These are phyloP conservation scores for Pleurozium schreberi DNA, from an alignment of 225 moss, liverwort and hornwort genomes.

Conservation along the genomic window DNA sequence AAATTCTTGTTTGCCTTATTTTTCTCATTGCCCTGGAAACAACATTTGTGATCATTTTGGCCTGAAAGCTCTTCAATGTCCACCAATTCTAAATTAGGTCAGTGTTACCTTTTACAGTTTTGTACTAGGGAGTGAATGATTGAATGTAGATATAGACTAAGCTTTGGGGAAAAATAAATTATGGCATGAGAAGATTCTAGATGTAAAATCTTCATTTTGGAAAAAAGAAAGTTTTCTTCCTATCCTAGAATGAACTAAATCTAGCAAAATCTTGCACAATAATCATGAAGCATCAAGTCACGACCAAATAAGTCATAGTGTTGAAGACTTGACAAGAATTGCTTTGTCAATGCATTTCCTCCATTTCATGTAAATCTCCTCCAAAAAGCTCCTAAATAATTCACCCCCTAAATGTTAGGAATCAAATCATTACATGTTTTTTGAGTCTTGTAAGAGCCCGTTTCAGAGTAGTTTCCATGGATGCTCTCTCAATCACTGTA, in stretches of 20 bases:
- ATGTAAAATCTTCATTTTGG: too few species aligned
- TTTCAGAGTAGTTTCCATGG: too few species aligned
- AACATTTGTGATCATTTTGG: too few species aligned
- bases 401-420: too few species aligned
- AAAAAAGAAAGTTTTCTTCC: too few species aligned
- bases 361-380: neutral
- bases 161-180: accelerated
- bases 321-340: neutral
- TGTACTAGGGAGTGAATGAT: accelerated
- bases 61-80: neutral
- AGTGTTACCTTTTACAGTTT: accelerated
- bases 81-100: accelerated
- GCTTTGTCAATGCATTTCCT: neutral
- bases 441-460: too few species aligned
- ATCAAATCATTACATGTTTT: too few species aligned
- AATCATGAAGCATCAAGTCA: neutral
- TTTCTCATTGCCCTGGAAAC: too few species aligned
- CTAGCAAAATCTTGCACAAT: neutral
- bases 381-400: neutral
- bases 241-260: neutral
- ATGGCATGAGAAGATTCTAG: neutral
- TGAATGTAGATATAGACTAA: too few species aligned
- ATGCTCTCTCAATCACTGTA: too few species aligned
- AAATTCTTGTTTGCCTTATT: too few species aligned
- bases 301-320: neutral